Evolutionary conservation across 2,329 filamentous ascomycete genomes (phyloP), one percentile per base, ranked within the genome.

Genomic region (Xylaria sp.): DNA sequence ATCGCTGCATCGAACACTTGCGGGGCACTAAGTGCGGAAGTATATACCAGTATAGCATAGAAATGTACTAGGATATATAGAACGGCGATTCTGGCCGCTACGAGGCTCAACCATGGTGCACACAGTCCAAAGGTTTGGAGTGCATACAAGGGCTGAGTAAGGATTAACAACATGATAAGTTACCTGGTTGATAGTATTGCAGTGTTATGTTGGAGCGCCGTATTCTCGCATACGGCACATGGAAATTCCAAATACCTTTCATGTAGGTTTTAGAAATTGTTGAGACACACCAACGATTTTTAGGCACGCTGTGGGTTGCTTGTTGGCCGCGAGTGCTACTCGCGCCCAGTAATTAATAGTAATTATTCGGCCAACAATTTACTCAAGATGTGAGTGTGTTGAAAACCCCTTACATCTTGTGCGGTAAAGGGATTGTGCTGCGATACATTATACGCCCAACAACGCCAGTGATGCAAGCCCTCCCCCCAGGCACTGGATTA

Each of bases 301-400:
- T 54, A 18, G 32, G 53, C 64, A 65, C 40, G 16, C 40, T 57
- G 37, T 59, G 63, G 37, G 35, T 65, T 65, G 42, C 51, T 67
- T 67, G 65, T 70, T 70, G 51, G 60, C 40, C 32, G 65, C 35
- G 57, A 63, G 64, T 59, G 25, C 61, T 59, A 48, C 68, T 70
- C 60, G 44, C 65, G 60, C 42, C 68, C 57, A 70, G 68, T 70
- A 70, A 70, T 70, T 70, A 68, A 68, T 68, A 67, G 68, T 70
- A 64, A 70, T 68, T 67, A 60, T 59, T 70, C 23, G 42, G 44
- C 65, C 65, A 70, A 70, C 50, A 51, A 51, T 42, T 37, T 62
- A 50, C 60, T 61, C 65, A 40, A 48, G 25, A 32, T 25, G 53
- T 57, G 57, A 37, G 35, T 63, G 55, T 35, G 27, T 35, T 60